Evolutionary conservation across 1,284 basidiomycete genomes (phyloP), one percentile per base, ranked within the genome.

Genomic region (Ustilago xerochloae): DNA sequence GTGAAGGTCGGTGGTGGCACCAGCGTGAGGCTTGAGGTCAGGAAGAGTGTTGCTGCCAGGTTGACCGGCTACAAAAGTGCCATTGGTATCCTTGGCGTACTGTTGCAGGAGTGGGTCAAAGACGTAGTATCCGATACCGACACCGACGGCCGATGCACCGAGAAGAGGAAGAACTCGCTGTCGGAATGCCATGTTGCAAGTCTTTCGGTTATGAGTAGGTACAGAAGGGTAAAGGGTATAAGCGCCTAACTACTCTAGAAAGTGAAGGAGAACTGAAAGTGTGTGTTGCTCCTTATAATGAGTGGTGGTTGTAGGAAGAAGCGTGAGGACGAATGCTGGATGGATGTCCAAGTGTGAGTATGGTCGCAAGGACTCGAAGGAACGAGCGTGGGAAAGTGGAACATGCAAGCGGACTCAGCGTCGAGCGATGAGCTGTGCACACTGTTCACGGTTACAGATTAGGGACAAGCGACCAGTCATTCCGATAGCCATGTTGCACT

Each of bases 91-190:
- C 47, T 67, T 62, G 24, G 53, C 41, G 35, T 75, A 75, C 58
- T 75, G 72, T 36, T 62, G 59, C 20, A 75, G 72, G 35, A 75
- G 24, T 20, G 72, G 72, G n/a, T 75, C 72, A 41, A 71, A 75
- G 60, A 75, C 72, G 47, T 67, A 75, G 67, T 67, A 66, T 32
- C 72, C 72, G 16, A 75, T 71, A 50, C 72, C 72, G 32, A 71
- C 72, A 58, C 72, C 72, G 2, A 71, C 58, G 54, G 57, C 63
- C 16, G 72, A 66, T 20, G 60, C 67, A 45, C 67, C 72, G 33
- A 75, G 63, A 5, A 75, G 49, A 1, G 72, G 72, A 30, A 75
- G 30, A 8, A 75, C 50, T 43, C 72, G 59, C 49, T 66, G 63
- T 57, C 67, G 67, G 54, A 70, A 71, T 47, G 72, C 67, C 72